A percentile compares a stretch with the other conserved stretches of the same genome.
phyloP scores from a whole-genome alignment of 2,329 filamentous ascomycete species.

The Madurella fahalii region DNA sequence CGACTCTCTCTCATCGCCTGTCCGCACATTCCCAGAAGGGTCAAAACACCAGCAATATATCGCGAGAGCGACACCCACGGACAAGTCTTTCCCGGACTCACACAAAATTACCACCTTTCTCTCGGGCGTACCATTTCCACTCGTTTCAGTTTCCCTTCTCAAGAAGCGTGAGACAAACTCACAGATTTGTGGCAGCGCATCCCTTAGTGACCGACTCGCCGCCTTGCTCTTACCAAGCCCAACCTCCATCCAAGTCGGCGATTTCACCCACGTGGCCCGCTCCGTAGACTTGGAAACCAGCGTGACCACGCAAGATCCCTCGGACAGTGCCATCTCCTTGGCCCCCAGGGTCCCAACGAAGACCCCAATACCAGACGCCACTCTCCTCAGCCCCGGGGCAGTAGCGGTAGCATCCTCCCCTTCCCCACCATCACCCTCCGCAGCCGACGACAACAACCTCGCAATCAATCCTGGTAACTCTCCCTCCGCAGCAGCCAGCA shows the following conservation, averaged over 20 bases:
- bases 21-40: slow-evolving; percentile 50
- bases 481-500: slow-evolving; percentile 63
- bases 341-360: slow-evolving; percentile 37
- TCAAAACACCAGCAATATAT: slow-evolving; percentile 71
- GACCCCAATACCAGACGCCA: slow-evolving; percentile 33
- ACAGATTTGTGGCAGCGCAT: slow-evolving; percentile 61
- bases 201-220: slow-evolving; percentile 78
- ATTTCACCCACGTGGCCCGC: slow-evolving; percentile 40
- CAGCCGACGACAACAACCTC: slow-evolving; percentile 35
- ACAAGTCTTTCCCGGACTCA: slow-evolving; percentile 73
- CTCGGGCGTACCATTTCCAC: not conserved
- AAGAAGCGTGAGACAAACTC: slow-evolving; percentile 48
- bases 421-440: slow-evolving; percentile 6
- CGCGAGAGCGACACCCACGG: slow-evolving; percentile 72
- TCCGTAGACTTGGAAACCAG: slow-evolving; percentile 42
- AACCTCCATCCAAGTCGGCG: slow-evolving; percentile 47
- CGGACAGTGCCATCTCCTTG: not conserved
- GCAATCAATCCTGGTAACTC: slow-evolving; percentile 53
- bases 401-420: slow-evolving; percentile 7
- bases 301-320: slow-evolving; percentile 37
- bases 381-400: slow-evolving; percentile 24
- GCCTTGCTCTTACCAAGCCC: slow-evolving; percentile 68
- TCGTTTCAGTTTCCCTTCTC: not conserved
- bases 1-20: slow-evolving; percentile 20
- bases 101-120: slow-evolving; percentile 60